Base-by-base conservation (phyloP, 208 protist genomes). In the Lotmaria passim region DNA sequence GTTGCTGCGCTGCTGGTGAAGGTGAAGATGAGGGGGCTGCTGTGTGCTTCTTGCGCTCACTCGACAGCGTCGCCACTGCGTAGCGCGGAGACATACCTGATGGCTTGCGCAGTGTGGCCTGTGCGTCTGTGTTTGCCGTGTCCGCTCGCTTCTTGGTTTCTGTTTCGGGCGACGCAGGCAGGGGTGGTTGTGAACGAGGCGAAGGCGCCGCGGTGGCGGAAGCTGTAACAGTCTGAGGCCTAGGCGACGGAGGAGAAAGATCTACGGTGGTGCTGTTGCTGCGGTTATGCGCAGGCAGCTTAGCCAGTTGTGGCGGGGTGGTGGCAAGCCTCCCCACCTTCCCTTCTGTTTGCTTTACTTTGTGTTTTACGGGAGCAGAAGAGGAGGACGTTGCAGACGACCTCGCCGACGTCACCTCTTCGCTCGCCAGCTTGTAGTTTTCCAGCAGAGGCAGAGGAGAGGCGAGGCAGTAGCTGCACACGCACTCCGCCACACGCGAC, bases 401-500 rank as follows among this genome's bases (percentile, higher is more conserved):
- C 39, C 21, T n/a, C 11, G 15, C 2, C 43, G 64, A 15, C 24
- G n/a, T 14, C 51, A 17, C 31, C 24, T 19, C 38, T 41, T 12
- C 28, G 23, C 12, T 14, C 21, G 30, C 15, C n/a, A 39, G 7
- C 19, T 36, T 34, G 50, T 47, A 50, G n/a, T 31, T 48, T 28
- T 67, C 58, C 30, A 77, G 34, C n/a, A 73, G 36, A 14, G 56
- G 53, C 11, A 69, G 67, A 2, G 57, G 62, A 15, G 47, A 67
- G 30, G 65, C 55, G 46, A 76, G 47, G 33, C 74, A 78, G 66
- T 93, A 87, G 46, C 68, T 71, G 71, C 74, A 63, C 34, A 94
- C 62, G 48, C 77, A 82, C 23, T 87, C 67, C 17, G 78, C 83
- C 21, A 80, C 75, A 26, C 80, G 83, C 7, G 51, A 17, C 73